Percentiles rank a stretch among this genome's conserved stretches.
phyloP scores from a whole-genome alignment of 345 rosid genomes.

The Stellera chamaejasme region DNA sequence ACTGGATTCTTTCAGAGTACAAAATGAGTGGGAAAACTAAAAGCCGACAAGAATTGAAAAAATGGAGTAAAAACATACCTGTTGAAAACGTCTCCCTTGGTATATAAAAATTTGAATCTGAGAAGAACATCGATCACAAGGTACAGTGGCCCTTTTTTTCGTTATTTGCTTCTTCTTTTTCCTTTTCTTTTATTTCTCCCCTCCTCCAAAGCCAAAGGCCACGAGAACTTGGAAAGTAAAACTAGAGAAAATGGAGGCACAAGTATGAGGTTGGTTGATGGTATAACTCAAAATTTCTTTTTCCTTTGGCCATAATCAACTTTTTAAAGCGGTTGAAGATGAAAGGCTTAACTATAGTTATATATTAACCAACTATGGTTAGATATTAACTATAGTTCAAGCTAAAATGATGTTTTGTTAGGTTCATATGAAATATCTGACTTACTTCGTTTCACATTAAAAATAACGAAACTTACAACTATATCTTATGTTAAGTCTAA shows the following conservation, averaged over 20 bases:
- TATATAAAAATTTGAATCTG: conserved; percentile 17
- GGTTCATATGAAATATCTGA: background rate
- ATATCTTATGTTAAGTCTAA: no score
- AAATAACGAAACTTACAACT: background rate
- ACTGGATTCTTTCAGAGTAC: no score
- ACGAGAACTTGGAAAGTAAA: background rate
- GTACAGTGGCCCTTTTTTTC: conserved; percentile 15
- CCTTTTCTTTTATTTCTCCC: background rate
- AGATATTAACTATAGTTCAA: conserved; percentile 14
- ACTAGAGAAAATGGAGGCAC: background rate
- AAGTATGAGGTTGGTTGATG: conserved; percentile 15
- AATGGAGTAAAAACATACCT: conserved; percentile 11
- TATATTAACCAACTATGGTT: conserved; percentile 26
- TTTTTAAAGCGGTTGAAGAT: conserved; percentile 13
- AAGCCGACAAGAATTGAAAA: background rate
- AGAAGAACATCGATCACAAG: conserved; percentile 12
- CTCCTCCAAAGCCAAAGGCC: background rate
- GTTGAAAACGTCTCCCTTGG: conserved; percentile 4
- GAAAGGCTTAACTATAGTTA: conserved; percentile 21
- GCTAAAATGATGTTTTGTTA: conserved; percentile 5
- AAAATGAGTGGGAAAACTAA: background rate
- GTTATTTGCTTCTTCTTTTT: no score
- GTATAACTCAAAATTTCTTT: background rate
- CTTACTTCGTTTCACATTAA: background rate
- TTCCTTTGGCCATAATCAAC: conserved; percentile 9